Base-by-base conservation (phyloP, 306 rosid genomes). In the Vigna mungo region DNA sequence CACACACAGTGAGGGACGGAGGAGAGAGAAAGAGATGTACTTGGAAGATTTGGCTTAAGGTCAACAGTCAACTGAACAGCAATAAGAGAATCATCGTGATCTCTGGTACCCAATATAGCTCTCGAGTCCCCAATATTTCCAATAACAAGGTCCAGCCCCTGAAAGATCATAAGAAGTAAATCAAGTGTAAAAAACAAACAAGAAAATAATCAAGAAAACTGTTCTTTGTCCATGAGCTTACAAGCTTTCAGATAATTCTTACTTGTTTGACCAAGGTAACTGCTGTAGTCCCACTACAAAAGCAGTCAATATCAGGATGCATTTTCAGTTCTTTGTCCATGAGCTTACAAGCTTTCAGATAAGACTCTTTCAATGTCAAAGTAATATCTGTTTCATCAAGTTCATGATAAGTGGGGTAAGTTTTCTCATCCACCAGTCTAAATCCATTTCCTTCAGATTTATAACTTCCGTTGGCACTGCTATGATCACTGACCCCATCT, bases 11-110 rank as follows among this genome's bases (percentile, higher is more conserved):
- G 25, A 12, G 14, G 14, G 12, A 7, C 9, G 4, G 32, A 70
- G 55, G 41, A 76, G 74, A 49, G 84, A 63, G 82, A 72, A 32
- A 74, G 78, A 67, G 41, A 72, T 1, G n/a, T 88, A 94, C 98
- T 87, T 71, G 98, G 95, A 88, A 92, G 91, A 88, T 86, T 89
- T 54, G 98, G 98, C 86, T 94, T 94, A 58, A 92, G 93, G 80
- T 94, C 98, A 27, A 88, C 83, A 54, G 98, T 94, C 89, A 94
- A 86, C 90, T 92, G 98, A 85, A 87, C 89, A 68, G 98, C 89
- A 76, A 85, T 1, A 39, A 90, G 91, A 67, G 87, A 83, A 51
- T 83, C 81, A 41, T 81, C 84, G 49, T 81, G 67, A 74, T 90
- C 93, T 86, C 95, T 90, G 23, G 97, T 92, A 73, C 92, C 95